Percentiles rank a stretch among this genome's conserved stretches.
These are phyloP conservation scores for Wickerhamiella kazuoi DNA, from an alignment of 805 yeast species.

Conservation along the genomic window DNA sequence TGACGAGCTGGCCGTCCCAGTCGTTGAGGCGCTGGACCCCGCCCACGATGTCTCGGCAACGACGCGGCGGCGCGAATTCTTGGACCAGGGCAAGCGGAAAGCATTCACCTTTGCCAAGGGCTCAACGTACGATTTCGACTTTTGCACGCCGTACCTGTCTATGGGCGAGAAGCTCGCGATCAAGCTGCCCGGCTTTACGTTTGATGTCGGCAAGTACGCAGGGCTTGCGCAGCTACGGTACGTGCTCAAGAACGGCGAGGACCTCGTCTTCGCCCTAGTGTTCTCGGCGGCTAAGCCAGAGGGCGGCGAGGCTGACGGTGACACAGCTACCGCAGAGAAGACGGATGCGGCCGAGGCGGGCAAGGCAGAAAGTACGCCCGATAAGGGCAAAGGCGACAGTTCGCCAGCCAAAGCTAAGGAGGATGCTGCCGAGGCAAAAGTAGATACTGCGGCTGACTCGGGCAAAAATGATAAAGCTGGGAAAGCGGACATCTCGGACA, in stretches of 20 bases:
- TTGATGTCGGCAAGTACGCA: conserved; percentile 23
- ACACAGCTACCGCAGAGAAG: background rate
- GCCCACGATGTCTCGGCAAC: conserved; percentile 7
- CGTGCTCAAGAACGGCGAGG: conserved; percentile 17
- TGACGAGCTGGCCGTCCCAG: conserved; percentile 4
- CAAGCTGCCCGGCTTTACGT: conserved; percentile 31
- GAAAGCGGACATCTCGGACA: too few species aligned
- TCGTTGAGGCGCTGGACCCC: conserved; percentile 13
- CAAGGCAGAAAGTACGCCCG: too few species aligned
- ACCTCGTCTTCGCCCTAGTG: conserved; percentile 15
- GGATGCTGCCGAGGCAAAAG: too few species aligned
- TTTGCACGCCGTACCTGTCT: conserved; percentile 37
- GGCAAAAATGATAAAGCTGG: too few species aligned
- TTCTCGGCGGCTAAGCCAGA: conserved; percentile 9
- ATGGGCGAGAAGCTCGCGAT: conserved; percentile 34
- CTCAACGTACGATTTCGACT: conserved; percentile 30
- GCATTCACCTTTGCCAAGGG: conserved; percentile 26
- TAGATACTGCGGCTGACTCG: too few species aligned
- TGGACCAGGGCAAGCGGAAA: conserved; percentile 23
- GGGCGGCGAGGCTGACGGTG: background rate
- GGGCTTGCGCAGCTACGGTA: conserved; percentile 23
- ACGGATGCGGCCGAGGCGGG: too few species aligned
- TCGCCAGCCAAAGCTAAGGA: too few species aligned
- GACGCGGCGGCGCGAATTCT: conserved; percentile 30
- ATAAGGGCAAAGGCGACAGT: too few species aligned